These are phyloP conservation scores for Tylopilus vinaceipallidus DNA, from an alignment of 768 basidiomycete species.

Conservation along the genomic window DNA sequence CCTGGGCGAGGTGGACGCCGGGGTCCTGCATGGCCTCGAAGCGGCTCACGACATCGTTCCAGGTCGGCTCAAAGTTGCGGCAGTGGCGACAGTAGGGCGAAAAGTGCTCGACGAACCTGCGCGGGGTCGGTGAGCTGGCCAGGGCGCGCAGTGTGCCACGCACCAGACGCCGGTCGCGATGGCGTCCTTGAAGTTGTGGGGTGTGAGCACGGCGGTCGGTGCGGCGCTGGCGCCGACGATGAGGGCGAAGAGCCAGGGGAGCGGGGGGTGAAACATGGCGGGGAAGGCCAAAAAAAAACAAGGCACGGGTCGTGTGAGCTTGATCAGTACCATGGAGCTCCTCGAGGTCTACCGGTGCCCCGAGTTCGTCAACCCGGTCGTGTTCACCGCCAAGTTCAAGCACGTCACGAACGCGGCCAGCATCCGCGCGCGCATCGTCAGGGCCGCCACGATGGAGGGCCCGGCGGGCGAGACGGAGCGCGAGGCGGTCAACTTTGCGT, in stretches of 20 bases:
- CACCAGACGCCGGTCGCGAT: slow-evolving; percentile 61
- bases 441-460: slow-evolving; percentile 61
- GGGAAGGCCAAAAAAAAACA: too few relatives aligned
- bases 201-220: slow-evolving; percentile 46
- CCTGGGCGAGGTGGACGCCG: slow-evolving; percentile 68
- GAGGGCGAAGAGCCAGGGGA: slow-evolving; percentile 33
- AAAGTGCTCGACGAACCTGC: slow-evolving; percentile 80
- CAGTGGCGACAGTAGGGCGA: slow-evolving; percentile 88
- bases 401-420: slow-evolving; percentile 60
- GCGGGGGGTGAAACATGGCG: background rate
- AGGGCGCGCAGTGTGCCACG: slow-evolving; percentile 1
- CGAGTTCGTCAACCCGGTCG: slow-evolving; percentile 45
- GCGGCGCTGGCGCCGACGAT: slow-evolving; percentile 33
- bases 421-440: slow-evolving; percentile 65
- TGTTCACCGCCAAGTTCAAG: slow-evolving; percentile 65
- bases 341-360: slow-evolving; percentile 61
- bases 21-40: slow-evolving; percentile 40
- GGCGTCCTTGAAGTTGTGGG: slow-evolving; percentile 55
- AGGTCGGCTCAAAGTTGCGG: slow-evolving; percentile 74
- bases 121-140: background rate
- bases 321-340: slow-evolving; percentile 15
- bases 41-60: slow-evolving; percentile 64
- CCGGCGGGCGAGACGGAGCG: slow-evolving; percentile 64
- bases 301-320: slow-evolving; percentile 9
- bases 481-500: slow-evolving; percentile 84